These are phyloP conservation scores for Fusarium euwallaceae DNA, from an alignment of 2,329 filamentous ascomycete genomes.

Conservation along the genomic window DNA sequence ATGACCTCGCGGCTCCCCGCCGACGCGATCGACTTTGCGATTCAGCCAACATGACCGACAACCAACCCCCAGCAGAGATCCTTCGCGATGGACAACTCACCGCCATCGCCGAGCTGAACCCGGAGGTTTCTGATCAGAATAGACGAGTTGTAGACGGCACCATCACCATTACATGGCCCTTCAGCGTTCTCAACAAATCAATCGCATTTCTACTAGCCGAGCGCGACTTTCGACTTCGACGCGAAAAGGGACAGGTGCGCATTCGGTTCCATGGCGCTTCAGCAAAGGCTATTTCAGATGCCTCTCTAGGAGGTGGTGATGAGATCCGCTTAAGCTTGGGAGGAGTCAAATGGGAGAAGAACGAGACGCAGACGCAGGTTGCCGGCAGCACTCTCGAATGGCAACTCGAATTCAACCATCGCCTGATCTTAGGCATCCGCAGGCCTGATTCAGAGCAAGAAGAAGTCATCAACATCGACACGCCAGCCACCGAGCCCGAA, in stretches of 20 bases:
- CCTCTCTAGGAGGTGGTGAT: slow-evolving; percentile 83
- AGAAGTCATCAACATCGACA: slow-evolving; percentile 66
- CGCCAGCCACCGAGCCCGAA: slow-evolving; percentile 34
- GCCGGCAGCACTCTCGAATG: slow-evolving; percentile 68
- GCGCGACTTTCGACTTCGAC: slow-evolving; percentile 84
- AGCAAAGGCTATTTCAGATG: slow-evolving; percentile 76
- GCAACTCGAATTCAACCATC: slow-evolving; percentile 68
- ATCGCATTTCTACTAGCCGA: slow-evolving; percentile 87
- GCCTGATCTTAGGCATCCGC: slow-evolving; percentile 60
- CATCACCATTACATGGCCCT: slow-evolving; percentile 92
- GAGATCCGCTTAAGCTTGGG: slow-evolving; percentile 76
- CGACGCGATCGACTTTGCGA: slow-evolving; percentile 35
- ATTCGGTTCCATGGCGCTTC: slow-evolving; percentile 79
- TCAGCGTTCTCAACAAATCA: slow-evolving; percentile 80
- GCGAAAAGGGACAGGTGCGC: slow-evolving; percentile 83
- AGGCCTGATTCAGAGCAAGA: slow-evolving; percentile 60
- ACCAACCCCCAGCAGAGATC: slow-evolving; percentile 35
- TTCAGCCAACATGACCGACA: slow-evolving; percentile 44
- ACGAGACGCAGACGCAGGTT: slow-evolving; percentile 61
- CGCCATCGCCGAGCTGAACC: slow-evolving; percentile 68
- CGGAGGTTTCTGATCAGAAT: slow-evolving; percentile 58
- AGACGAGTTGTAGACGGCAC: slow-evolving; percentile 72
- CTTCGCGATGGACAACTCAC: slow-evolving; percentile 54
- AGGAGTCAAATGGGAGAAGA: slow-evolving; percentile 75
- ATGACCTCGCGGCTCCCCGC: slow-evolving; percentile 25